Evolutionary conservation across 148 eudicot species (phyloP), one percentile per base, ranked within the genome.

Genomic region (Rhododendron molle): DNA sequence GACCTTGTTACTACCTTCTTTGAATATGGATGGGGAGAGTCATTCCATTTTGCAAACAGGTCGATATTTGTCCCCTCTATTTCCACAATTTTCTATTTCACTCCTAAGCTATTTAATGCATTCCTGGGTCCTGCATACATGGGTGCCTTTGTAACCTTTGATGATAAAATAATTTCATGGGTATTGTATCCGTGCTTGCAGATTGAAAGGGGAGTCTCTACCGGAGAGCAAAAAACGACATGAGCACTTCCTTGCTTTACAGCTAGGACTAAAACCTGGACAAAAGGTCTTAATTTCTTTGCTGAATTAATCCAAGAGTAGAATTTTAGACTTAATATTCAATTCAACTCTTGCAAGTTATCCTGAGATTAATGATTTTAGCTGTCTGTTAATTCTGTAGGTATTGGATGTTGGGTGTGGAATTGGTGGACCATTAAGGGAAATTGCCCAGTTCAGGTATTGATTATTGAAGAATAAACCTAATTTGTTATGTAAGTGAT

Each of bases 21-120:
- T 65, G 99, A 97, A 88, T 95, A 92, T 92, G 98, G 98, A 83
- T 97, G 99, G 99, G 99, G 99, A 89, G 99, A 97, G 87, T 95
- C 99, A 50, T 97, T 95, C 89, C 99, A 97, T 86, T 95, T 97
- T 91, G 98, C 99, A 18, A 94, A 89, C 85, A 95, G 99, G 98
- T 95, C 54, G 65, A 36, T 49, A 7, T 67, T 21, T 44, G 5
- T 67, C 67, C 73, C 32, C 74, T 62, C 15, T 67, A 13, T 43
- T 56, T 11, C 26, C 79, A 36, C 62, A 69, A 38, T 36, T 46
- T 11, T 76, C 6, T 26, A 18, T 69, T 62, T 54, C 38, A 77
- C 16, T 6, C 36, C 7, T 36, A 9, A 54, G 69, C 80, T 15
- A 36, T n/a, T 32, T 83, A 16, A 5, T 44, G n/a, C 23, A 56